Evolutionary conservation across 768 basidiomycete species (phyloP).

Genomic region (Suillus subluteus): DNA sequence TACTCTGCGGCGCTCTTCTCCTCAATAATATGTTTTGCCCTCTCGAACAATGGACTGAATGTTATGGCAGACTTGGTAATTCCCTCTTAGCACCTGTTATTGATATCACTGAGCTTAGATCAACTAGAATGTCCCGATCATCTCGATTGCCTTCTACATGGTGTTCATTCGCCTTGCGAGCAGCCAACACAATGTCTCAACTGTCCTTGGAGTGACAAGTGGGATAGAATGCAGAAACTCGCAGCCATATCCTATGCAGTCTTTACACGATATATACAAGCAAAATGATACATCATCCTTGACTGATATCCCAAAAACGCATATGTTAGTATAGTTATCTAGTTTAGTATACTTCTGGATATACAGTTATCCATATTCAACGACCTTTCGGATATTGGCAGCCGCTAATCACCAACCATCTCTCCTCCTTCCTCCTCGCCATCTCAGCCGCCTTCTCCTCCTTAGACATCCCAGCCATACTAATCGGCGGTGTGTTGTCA

Average conservation of each 20-base stretch:
- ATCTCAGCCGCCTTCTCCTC: too few species aligned
- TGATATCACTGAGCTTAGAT: background rate
- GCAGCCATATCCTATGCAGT: background rate
- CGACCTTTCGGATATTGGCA: too few species aligned
- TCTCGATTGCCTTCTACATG: constrained; percentile 18
- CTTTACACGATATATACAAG: background rate
- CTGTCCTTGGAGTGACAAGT: background rate
- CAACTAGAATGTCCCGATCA: constrained; percentile 8
- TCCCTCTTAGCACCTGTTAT: background rate
- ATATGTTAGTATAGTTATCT: background rate
- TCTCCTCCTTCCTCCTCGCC: too few species aligned
- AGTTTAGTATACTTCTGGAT: background rate
- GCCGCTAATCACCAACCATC: too few species aligned
- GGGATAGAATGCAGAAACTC: background rate
- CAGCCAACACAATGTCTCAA: background rate
- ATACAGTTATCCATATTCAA: background rate
- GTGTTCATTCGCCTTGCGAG: constrained; percentile 12
- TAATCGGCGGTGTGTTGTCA: too few species aligned
- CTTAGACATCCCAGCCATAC: too few species aligned
- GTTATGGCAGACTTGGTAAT: constrained; percentile 7
- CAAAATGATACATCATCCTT: background rate
- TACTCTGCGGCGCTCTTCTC: constrained; percentile 13
- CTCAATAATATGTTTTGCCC: constrained; percentile 7
- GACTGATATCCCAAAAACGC: background rate
- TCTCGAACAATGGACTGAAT: constrained; percentile 6